Evolutionary conservation across 164 flowering plant species (phyloP).

Genomic region (Houttuynia cordata): DNA sequence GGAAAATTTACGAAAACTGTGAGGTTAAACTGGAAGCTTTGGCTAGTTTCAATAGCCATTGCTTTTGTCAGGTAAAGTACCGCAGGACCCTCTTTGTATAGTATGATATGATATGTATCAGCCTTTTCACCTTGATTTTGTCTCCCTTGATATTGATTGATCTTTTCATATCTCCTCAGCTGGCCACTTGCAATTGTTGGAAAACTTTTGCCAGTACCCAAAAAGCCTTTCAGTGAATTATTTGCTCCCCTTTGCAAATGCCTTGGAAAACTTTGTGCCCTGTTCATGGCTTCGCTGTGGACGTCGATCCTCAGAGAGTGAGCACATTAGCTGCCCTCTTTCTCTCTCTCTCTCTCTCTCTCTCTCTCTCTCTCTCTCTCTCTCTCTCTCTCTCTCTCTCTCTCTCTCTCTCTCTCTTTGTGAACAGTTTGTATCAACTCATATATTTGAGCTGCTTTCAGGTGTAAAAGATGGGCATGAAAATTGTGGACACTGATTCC

Average conservation of each 20-base stretch:
- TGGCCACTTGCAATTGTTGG: constrained; percentile 88
- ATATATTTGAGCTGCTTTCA: background rate
- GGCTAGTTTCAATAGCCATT: constrained; percentile 60
- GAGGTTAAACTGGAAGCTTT: constrained; percentile 50
- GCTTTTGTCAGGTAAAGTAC: constrained; percentile 51
- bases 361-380: no score
- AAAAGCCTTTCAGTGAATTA: constrained; percentile 34
- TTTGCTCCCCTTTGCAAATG: constrained; percentile 7
- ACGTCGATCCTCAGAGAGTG: background rate
- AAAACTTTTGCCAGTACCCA: constrained; percentile 77
- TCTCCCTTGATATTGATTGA: background rate
- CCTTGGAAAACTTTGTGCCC: constrained; percentile 2
- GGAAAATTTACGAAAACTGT: constrained; percentile 69
- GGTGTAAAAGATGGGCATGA: background rate
- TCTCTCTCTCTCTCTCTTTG: background rate
- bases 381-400: no score
- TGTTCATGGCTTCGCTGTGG: background rate
- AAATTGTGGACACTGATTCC: no score
- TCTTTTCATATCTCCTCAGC: constrained; percentile 20
- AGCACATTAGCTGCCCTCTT: background rate
- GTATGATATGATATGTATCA: no score
- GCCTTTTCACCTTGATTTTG: no score
- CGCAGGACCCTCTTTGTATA: background rate
- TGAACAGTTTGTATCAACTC: background rate
- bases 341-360: no score